Conservation (phyloP, 2,329 filamentous ascomycete species). For the Diaporthe vexans region DNA sequence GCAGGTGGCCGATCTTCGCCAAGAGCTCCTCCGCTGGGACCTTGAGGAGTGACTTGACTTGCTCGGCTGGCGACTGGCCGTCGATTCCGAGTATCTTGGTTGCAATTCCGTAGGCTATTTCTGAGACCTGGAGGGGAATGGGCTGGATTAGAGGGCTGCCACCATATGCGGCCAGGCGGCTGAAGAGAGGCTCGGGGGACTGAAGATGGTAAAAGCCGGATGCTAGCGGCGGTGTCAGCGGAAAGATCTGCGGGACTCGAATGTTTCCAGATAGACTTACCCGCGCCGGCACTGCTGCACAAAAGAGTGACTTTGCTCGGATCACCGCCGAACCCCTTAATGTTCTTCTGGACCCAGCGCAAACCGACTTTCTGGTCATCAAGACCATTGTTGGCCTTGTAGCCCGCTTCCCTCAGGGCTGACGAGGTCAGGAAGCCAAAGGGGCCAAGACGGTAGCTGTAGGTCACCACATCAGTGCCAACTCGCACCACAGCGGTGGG, state of each 20-base stretch:
- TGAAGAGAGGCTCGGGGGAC: slow-evolving; percentile 38
- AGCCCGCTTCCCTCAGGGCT: slow-evolving; percentile 60
- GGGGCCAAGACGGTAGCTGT: slow-evolving; percentile 61
- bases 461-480: neutral
- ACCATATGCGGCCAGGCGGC: slow-evolving; percentile 32
- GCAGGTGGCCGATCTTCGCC: slow-evolving; percentile 28
- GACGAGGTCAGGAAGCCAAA: slow-evolving; percentile 63
- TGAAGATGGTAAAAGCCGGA: slow-evolving; percentile 39
- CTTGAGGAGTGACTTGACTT: slow-evolving; percentile 46
- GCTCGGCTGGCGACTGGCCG: slow-evolving; percentile 64
- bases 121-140: slow-evolving; percentile 18
- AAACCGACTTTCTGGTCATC: slow-evolving; percentile 54
- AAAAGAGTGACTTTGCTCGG: slow-evolving; percentile 51
- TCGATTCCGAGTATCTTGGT: slow-evolving; percentile 65
- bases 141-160: slow-evolving; percentile 39
- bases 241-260: too few relatives aligned
- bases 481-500: too few relatives aligned
- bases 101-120: slow-evolving; percentile 50
- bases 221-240: slow-evolving; percentile 17
- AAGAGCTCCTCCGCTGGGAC: slow-evolving; percentile 36
- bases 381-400: slow-evolving; percentile 59
- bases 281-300: slow-evolving; percentile 64
- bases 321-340: slow-evolving; percentile 54
- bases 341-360: slow-evolving; percentile 51
- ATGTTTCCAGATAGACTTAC: slow-evolving; percentile 47